Percentiles rank a stretch among this genome's conserved stretches.
These are phyloP conservation scores for Posidonia australis DNA, from an alignment of 106 monocot species.

Conservation along the genomic window DNA sequence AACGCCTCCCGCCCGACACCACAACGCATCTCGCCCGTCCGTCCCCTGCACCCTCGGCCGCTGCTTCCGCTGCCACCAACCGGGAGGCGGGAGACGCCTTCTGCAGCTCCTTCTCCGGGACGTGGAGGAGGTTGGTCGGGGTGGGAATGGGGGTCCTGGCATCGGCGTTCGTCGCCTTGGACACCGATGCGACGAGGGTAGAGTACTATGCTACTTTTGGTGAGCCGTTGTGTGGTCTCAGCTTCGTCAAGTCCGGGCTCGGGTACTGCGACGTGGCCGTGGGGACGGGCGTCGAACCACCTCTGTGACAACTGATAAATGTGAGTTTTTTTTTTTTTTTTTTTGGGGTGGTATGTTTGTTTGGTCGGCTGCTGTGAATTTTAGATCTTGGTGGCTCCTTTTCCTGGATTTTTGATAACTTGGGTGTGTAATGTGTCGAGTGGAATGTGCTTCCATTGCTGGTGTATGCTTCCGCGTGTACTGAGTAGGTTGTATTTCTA, in stretches of 20 bases:
- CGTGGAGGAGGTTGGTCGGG: slow-evolving; percentile 38
- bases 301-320: slow-evolving; percentile 76
- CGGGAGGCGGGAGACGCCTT: neutral
- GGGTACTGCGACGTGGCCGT: slow-evolving; percentile 68
- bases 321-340: slow-evolving; percentile 21
- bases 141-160: slow-evolving; percentile 43
- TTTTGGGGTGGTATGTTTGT: slow-evolving; percentile 1
- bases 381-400: too few relatives aligned
- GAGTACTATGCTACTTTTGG: slow-evolving; percentile 86
- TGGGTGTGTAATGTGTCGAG: too few relatives aligned
- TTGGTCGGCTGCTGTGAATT: too few relatives aligned
- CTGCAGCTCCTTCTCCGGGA: neutral
- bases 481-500: too few relatives aligned
- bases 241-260: slow-evolving; percentile 70
- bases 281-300: slow-evolving; percentile 52
- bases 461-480: too few relatives aligned
- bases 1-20: too few relatives aligned
- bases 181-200: slow-evolving; percentile 65
- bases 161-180: slow-evolving; percentile 19
- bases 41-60: too few relatives aligned
- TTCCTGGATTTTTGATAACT: too few relatives aligned
- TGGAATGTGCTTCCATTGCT: too few relatives aligned
- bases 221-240: slow-evolving; percentile 67
- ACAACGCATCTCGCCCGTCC: too few relatives aligned
- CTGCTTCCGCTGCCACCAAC: neutral